Percentiles rank a stretch among this genome's conserved stretches.
phyloP scores from a whole-genome alignment of 192 early-diverging fungal species.

The Allomyces arbusculus region DNA sequence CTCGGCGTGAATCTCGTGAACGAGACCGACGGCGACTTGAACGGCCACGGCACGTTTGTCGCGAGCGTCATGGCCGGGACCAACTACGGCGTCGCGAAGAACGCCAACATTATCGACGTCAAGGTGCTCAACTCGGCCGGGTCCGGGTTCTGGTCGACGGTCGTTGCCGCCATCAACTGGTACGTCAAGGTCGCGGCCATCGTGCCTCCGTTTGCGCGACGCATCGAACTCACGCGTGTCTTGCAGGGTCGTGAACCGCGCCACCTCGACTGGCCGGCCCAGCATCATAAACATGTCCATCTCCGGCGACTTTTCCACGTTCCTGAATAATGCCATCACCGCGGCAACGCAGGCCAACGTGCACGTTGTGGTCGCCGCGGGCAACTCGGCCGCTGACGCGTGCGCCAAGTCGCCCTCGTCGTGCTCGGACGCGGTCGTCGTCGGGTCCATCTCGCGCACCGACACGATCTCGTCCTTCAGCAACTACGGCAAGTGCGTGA shows the following conservation, averaged over 20 bases:
- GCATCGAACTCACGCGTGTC: too few species aligned
- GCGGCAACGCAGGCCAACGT: slow-evolving; percentile 34
- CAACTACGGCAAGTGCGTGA: neutral
- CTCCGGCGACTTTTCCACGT: slow-evolving; percentile 32
- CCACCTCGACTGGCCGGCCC: neutral
- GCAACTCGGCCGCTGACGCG: slow-evolving; percentile 45
- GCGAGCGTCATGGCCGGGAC: slow-evolving; percentile 44
- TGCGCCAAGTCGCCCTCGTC: slow-evolving; percentile 41
- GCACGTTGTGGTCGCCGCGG: slow-evolving; percentile 56
- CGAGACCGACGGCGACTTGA: neutral
- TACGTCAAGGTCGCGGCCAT: too few species aligned
- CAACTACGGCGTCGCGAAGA: slow-evolving; percentile 52
- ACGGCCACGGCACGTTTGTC: slow-evolving; percentile 31
- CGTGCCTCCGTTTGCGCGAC: too few species aligned
- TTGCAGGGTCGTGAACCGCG: slow-evolving; percentile 2
- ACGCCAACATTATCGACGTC: slow-evolving; percentile 38
- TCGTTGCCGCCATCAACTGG: slow-evolving; percentile 24
- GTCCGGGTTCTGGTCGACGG: slow-evolving; percentile 21
- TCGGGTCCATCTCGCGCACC: neutral
- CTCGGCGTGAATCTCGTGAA: too few species aligned
- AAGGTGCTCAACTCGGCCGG: slow-evolving; percentile 42
- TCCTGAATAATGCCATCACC: slow-evolving; percentile 39
- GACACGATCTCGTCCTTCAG: neutral
- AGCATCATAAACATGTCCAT: slow-evolving; percentile 56
- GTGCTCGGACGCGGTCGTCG: slow-evolving; percentile 17